These are phyloP conservation scores for Suillus spraguei DNA, from an alignment of 768 basidiomycete species.

Conservation along the genomic window DNA sequence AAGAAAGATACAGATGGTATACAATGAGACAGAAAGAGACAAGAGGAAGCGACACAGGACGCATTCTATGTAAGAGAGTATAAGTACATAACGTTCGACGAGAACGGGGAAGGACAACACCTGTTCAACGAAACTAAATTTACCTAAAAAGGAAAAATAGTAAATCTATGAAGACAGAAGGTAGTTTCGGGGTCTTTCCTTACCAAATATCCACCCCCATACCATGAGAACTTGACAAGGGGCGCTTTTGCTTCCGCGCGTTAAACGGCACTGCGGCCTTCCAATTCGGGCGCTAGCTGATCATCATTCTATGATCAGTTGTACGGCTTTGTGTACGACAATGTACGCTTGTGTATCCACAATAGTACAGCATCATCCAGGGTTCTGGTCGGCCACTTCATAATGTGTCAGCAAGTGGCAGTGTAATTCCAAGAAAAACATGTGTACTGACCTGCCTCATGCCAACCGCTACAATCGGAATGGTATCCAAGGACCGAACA, in stretches of 20 bases:
- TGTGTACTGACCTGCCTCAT: conserved; percentile 6
- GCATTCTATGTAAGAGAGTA: conserved; percentile 29
- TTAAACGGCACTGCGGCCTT: conserved; percentile 18
- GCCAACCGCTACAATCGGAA: conserved; percentile 23
- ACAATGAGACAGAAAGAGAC: conserved; percentile 10
- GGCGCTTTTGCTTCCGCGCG: conserved; percentile 27
- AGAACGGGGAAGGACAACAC: conserved; percentile 15
- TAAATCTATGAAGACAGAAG: conserved; percentile 10
- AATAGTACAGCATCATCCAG: too few relatives aligned
- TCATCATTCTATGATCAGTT: conserved; percentile 14
- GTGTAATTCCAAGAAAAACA: conserved; percentile 6
- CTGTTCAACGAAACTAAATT: conserved; percentile 7
- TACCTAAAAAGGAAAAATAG: conserved; percentile 13
- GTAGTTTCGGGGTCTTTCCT: conserved; percentile 24
- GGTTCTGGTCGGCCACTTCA: too few relatives aligned
- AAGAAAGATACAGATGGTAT: conserved; percentile 22
- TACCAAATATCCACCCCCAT: conserved; percentile 22
- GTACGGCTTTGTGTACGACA: conserved; percentile 8
- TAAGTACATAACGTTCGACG: conserved; percentile 33
- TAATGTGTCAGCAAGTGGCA: not conserved
- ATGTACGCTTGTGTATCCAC: not conserved
- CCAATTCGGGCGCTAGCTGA: conserved; percentile 24
- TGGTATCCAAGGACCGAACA: not conserved
- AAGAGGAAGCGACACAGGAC: conserved; percentile 18
- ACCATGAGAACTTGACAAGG: conserved; percentile 24